These are phyloP conservation scores for Hysterangium stoloniferum DNA, from an alignment of 768 basidiomycete species.

Conservation along the genomic window DNA sequence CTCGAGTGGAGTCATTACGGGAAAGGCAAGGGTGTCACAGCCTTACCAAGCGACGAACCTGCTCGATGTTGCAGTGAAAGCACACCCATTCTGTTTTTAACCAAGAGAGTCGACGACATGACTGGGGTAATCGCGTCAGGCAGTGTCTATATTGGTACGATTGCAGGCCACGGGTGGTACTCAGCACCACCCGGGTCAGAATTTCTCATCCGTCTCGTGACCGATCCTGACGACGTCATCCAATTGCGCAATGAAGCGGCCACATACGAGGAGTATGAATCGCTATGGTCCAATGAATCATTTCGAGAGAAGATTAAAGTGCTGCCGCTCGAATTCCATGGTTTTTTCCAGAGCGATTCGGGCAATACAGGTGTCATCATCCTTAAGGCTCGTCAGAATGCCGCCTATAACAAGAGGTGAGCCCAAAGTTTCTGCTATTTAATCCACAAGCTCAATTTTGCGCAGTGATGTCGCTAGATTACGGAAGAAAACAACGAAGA, in stretches of 20 bases:
- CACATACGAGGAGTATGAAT: conserved; percentile 1
- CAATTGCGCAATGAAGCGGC: background rate
- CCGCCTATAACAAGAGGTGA: too few relatives aligned
- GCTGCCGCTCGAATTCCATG: conserved; percentile 1
- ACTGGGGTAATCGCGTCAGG: background rate
- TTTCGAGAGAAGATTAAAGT: background rate
- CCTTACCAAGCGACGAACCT: conserved; percentile 6
- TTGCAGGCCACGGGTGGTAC: conserved; percentile 10
- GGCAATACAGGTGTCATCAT: conserved; percentile 1
- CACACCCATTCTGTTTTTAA: conserved; percentile 5
- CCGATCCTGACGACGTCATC: conserved; percentile 1
- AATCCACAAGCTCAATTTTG: too few relatives aligned
- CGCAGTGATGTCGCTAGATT: too few relatives aligned
- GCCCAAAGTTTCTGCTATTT: too few relatives aligned
- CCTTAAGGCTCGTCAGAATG: background rate
- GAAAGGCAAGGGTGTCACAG: conserved; percentile 10
- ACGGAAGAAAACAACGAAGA: too few relatives aligned
- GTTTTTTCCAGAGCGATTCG: conserved; percentile 5
- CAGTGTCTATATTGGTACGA: background rate
- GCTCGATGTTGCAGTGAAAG: conserved; percentile 7
- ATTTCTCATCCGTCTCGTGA: conserved; percentile 8
- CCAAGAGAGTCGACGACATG: background rate
- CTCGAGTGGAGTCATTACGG: conserved; percentile 8
- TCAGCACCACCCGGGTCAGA: conserved; percentile 3
- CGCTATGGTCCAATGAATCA: background rate